A percentile compares a stretch with the other conserved stretches of the same genome.
phyloP scores from a whole-genome alignment of 805 yeast genomes.

The Suhomyces prunicola region DNA sequence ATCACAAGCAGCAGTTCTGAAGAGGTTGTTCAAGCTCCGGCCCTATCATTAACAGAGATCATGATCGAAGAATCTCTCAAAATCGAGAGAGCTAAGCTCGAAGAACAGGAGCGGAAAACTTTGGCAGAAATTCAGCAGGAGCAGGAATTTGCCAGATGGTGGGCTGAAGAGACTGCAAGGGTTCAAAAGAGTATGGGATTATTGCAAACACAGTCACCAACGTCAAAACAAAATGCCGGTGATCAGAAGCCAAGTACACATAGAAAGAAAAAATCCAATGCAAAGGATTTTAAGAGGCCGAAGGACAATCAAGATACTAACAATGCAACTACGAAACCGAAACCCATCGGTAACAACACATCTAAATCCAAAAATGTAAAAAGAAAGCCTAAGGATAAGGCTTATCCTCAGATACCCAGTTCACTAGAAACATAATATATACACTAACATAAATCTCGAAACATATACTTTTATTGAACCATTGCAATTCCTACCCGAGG shows the following conservation, averaged over 20 bases:
- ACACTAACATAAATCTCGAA: not conserved
- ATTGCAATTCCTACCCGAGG: not conserved
- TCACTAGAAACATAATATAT: not conserved
- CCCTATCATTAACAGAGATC: conserved; percentile 41
- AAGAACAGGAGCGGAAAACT: conserved; percentile 37
- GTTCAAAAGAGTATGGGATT: conserved; percentile 46
- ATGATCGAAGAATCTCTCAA: conserved; percentile 46
- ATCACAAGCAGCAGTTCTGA: not conserved
- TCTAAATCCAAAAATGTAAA: not conserved
- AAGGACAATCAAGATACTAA: not conserved
- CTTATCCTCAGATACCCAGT: not conserved
- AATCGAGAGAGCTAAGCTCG: conserved; percentile 26
- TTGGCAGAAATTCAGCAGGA: conserved; percentile 75
- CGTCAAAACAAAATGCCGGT: not conserved
- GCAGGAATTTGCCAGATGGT: conserved; percentile 84
- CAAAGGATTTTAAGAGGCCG: not conserved
- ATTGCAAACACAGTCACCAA: not conserved
- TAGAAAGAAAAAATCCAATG: not conserved
- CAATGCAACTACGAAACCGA: not conserved
- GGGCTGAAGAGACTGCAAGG: conserved; percentile 72
- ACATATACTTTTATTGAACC: not conserved
- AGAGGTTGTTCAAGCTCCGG: conserved; percentile 14
- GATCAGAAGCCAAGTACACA: not conserved
- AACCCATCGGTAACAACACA: not conserved
- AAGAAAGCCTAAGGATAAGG: not conserved